phyloP scores from a whole-genome alignment of 768 basidiomycete species.

The Podaxis rugospora region DNA sequence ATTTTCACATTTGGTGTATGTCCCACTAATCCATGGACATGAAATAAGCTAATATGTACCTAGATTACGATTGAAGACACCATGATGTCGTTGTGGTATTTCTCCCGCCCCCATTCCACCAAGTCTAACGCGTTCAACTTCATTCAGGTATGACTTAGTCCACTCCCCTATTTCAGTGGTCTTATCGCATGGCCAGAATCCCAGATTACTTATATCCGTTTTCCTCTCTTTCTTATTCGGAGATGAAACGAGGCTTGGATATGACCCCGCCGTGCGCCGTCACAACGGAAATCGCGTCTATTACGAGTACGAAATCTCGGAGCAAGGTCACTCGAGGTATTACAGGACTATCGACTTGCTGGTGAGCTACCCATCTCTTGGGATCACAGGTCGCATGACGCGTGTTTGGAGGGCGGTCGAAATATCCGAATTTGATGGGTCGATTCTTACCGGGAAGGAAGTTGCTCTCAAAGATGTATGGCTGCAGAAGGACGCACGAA shows the following conservation, averaged over 20 bases:
- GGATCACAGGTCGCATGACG: no score
- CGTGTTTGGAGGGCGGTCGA: no score
- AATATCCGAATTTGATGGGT: no score
- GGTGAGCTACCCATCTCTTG: no score
- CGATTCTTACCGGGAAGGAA: no score
- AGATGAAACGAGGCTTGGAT: neutral
- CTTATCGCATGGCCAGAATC: neutral
- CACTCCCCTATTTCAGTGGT: neutral
- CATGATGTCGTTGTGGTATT: conserved; percentile 8
- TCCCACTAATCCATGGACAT: neutral
- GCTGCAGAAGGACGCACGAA: no score
- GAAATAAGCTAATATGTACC: neutral
- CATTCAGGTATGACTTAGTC: neutral
- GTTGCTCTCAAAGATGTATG: no score
- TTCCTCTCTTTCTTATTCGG: conserved; percentile 2
- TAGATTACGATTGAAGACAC: conserved; percentile 10
- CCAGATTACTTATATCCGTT: neutral
- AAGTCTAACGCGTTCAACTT: conserved; percentile 2
- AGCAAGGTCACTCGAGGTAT: no score
- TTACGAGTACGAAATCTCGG: neutral
- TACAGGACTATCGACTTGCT: no score
- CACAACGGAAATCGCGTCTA: neutral
- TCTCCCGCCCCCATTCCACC: conserved; percentile 6
- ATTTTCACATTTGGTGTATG: conserved; percentile 19
- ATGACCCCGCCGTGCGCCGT: neutral